Conservation (phyloP, 495 filamentous ascomycete genomes). For the Beverwykella pulmonaria region DNA sequence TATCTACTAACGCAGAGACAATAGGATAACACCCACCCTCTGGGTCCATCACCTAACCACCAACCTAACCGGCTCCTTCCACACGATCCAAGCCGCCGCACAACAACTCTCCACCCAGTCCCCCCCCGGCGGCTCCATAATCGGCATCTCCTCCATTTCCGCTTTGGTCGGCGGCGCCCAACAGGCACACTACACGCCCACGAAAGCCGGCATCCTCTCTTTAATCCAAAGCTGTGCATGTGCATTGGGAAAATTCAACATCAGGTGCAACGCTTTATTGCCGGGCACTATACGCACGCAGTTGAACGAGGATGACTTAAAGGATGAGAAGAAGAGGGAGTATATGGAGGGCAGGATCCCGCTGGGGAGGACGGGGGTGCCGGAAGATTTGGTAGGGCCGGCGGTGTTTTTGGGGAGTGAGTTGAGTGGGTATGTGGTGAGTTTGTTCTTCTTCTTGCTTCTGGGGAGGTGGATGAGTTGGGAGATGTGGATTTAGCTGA, state of each 20-base stretch:
- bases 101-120: constrained; percentile 72
- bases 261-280: constrained; percentile 82
- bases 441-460: constrained; percentile 13
- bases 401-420: constrained; percentile 87
- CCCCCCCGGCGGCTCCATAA: constrained; percentile 71
- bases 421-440: constrained; percentile 45
- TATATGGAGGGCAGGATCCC: constrained; percentile 89
- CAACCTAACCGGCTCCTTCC: constrained; percentile 87
- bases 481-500: background rate
- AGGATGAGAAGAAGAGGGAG: constrained; percentile 65
- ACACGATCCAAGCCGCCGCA: constrained; percentile 79
- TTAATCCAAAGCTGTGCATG: constrained; percentile 85
- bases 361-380: constrained; percentile 70
- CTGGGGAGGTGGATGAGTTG: background rate
- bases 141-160: constrained; percentile 79
- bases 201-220: constrained; percentile 80
- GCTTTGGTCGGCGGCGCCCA: constrained; percentile 80
- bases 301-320: constrained; percentile 82
- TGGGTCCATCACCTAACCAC: constrained; percentile 67
- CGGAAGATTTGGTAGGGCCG: constrained; percentile 73
- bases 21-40: constrained; percentile 50
- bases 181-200: constrained; percentile 89
- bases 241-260: constrained; percentile 73
- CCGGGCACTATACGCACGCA: constrained; percentile 86
- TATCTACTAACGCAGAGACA: too few species aligned